Evolutionary conservation across 2,329 filamentous ascomycete genomes (phyloP), one percentile per base, ranked within the genome.

Genomic region (Tolypocladium pustulatum): DNA sequence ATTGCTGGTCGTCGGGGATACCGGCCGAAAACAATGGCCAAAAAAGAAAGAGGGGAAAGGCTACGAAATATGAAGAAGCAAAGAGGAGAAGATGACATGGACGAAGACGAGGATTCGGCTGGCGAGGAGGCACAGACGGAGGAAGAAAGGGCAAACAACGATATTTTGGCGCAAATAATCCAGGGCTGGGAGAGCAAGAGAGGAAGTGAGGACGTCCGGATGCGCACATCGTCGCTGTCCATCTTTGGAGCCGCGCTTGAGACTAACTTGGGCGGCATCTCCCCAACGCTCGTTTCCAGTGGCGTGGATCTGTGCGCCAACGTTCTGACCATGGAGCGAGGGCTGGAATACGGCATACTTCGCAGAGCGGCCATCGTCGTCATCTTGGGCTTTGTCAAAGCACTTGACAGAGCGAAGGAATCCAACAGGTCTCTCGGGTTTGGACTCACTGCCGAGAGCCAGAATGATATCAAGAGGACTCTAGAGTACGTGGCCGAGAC

Each of bases 201-300:
- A 20, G 86, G 85, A 0, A 79, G 79, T 60, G 88, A 91, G 68
- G 88, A 91, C 66, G 75, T 90, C 15, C 79, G 88, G 4, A 81
- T 91, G 63, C 82, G 88, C 1, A 75, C 86, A 17, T 90, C 87
- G 27, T 85, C 87, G 4, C 69, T 91, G 8, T 87, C 86, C 5
- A 79, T 91, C 54, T 75, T 91, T 51, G 81, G 81, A 0, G 73
- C 73, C 1, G 77, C 78, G 0, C 70, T 90, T 32, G 86, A 90
- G 67, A 81, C 78, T 1, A 86, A 85, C 62, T 73, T 86, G 4
- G 71, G 73, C 1, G 84, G 83, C 0, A 70, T 87, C 32, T 81
- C 82, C 1, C 68, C 82, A 0, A 68, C 73, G 8, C 65, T 84
- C 20, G 76, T 83, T 15, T 80, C 81, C 12, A 76, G 77, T 2